Evolutionary conservation across 2,329 filamentous ascomycete species (phyloP).

Genomic region (Exserohilum turcica): DNA sequence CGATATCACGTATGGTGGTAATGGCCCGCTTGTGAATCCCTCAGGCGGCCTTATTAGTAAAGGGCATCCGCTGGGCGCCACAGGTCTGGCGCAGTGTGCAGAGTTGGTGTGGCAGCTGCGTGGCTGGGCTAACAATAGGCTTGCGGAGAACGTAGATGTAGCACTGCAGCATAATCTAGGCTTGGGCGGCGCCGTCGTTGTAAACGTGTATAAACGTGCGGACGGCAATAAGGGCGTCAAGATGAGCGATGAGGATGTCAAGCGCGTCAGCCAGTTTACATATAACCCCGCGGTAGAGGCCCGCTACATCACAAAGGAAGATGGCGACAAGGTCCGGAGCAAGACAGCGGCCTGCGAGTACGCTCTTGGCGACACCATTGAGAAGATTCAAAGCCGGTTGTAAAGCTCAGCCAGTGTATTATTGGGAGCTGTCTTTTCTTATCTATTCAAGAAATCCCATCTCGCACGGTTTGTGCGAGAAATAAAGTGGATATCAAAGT

Average conservation of each 20-base stretch:
- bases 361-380: constrained; percentile 75
- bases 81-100: constrained; percentile 89
- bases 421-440: too few relatives aligned
- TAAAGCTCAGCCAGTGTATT: too few relatives aligned
- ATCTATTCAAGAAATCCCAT: too few relatives aligned
- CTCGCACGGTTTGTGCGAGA: too few relatives aligned
- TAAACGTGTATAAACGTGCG: constrained; percentile 83
- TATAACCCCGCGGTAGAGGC: constrained; percentile 93
- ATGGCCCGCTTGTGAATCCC: constrained; percentile 78
- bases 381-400: constrained; percentile 73
- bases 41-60: constrained; percentile 93
- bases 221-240: constrained; percentile 70
- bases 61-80: constrained; percentile 90
- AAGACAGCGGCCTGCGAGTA: constrained; percentile 69
- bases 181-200: constrained; percentile 85
- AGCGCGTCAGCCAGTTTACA: constrained; percentile 69
- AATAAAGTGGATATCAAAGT: too few relatives aligned
- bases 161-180: constrained; percentile 92
- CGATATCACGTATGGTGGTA: constrained; percentile 87
- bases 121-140: constrained; percentile 92
- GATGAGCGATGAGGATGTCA: constrained; percentile 68
- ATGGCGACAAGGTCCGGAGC: constrained; percentile 71
- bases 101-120: constrained; percentile 94
- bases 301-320: constrained; percentile 79
- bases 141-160: constrained; percentile 67